Evolutionary conservation across 1,139 yeast species (phyloP).

Genomic region (Komagataea norvegica): DNA sequence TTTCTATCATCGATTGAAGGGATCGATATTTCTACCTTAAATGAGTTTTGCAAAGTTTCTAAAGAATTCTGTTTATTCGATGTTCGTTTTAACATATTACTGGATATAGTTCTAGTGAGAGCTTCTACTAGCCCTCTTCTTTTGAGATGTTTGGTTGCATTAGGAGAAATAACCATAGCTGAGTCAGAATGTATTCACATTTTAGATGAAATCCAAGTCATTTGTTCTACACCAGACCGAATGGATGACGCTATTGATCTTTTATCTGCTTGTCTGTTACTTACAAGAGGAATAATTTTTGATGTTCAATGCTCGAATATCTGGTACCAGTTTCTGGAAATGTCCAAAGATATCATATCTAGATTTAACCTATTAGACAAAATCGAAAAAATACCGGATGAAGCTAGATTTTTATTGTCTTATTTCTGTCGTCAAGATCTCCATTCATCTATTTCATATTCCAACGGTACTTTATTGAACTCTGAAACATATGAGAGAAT

Average conservation of each 20-base stretch:
- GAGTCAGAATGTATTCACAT: conserved; percentile 1
- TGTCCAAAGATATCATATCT: conserved; percentile 1
- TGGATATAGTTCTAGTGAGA: conserved; percentile 1
- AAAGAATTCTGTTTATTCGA: conserved; percentile 4
- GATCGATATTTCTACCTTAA: not conserved
- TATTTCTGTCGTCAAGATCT: conserved; percentile 3
- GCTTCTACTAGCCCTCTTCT: conserved; percentile 1
- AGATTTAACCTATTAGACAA: conserved; percentile 4
- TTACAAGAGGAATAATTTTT: not conserved
- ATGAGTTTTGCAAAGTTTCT: not conserved
- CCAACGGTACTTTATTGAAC: not conserved
- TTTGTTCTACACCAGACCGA: not conserved
- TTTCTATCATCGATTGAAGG: not conserved
- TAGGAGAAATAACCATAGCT: conserved; percentile 1
- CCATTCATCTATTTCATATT: conserved; percentile 2
- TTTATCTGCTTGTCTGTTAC: conserved; percentile 1
- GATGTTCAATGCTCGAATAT: not conserved
- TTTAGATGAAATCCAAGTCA: conserved; percentile 2
- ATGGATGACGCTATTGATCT: conserved; percentile 1
- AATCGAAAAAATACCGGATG: not conserved
- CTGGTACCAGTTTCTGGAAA: conserved; percentile 4
- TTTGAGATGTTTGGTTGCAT: conserved; percentile 1
- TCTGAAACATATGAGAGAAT: not conserved
- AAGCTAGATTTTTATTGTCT: conserved; percentile 1
- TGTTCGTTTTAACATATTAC: conserved; percentile 2